These are phyloP conservation scores for Aspergillus sojae DNA, from an alignment of 2,329 filamentous ascomycete species.

Conservation along the genomic window DNA sequence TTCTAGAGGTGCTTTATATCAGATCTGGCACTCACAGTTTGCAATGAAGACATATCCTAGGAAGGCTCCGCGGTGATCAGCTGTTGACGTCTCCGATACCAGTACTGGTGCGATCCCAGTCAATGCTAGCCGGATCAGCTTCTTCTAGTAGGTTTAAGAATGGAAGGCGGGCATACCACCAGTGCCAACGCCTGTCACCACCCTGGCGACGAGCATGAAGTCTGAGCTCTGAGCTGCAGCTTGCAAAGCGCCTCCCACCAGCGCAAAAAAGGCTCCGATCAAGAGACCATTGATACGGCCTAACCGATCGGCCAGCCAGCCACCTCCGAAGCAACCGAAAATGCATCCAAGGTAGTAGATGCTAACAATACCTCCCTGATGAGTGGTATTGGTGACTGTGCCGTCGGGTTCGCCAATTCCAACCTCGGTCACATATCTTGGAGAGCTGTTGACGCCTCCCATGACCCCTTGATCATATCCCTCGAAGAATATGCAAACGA, in stretches of 20 bases:
- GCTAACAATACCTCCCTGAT: slow-evolving; percentile 57
- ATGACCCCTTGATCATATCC: slow-evolving; percentile 60
- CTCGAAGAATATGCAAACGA: slow-evolving; percentile 41
- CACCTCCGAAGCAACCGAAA: slow-evolving; percentile 54
- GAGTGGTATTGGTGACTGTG: slow-evolving; percentile 50
- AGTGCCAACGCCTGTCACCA: slow-evolving; percentile 57
- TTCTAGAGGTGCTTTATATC: too few relatives aligned
- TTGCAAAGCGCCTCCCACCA: slow-evolving; percentile 55
- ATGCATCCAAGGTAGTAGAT: slow-evolving; percentile 58
- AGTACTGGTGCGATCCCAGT: slow-evolving; percentile 55
- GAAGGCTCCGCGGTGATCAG: slow-evolving; percentile 50
- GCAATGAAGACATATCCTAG: slow-evolving; percentile 57
- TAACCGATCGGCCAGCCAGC: slow-evolving; percentile 54
- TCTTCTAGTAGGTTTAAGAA: too few relatives aligned
- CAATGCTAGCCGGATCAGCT: slow-evolving; percentile 32
- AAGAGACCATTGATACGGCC: slow-evolving; percentile 57
- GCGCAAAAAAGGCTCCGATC: slow-evolving; percentile 50
- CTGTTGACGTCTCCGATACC: slow-evolving; percentile 52
- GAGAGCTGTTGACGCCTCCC: slow-evolving; percentile 52
- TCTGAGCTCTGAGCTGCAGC: slow-evolving; percentile 48
- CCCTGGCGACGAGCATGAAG: slow-evolving; percentile 54
- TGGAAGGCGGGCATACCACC: slow-evolving; percentile 37
- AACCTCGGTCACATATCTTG: slow-evolving; percentile 42
- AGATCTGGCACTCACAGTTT: slow-evolving; percentile 40
- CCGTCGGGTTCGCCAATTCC: slow-evolving; percentile 52